Base-by-base conservation (phyloP, 306 rosid species). In the Boehmeria nivea region DNA sequence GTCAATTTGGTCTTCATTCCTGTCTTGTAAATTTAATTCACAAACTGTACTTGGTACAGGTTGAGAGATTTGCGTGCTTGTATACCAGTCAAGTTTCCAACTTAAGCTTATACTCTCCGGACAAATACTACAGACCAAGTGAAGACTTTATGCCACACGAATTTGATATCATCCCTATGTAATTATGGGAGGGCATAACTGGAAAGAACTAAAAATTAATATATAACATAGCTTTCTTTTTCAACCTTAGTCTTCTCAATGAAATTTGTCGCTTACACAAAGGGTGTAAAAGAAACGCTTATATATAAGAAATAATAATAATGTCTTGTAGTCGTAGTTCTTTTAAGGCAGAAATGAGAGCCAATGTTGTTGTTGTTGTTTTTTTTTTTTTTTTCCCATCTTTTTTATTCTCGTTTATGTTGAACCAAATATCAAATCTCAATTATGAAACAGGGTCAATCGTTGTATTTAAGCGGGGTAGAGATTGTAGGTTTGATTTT, bases 131-230 rank as follows among this genome's bases (percentile, higher is more conserved):
- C 81, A 75, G 96, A 67, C 95, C 99, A 48, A 83, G 89, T 72
- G 99, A 87, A 78, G 99, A 93, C 73, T 85, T 75, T 55, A 85
- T 93, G 99, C 90, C 89, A 54, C 99, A 93, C 66, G 99, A 91
- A 61, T 87, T 76, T 19, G 88, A 81, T 56, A 83, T 87, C 42
- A 43, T 87, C 60, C 72, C 85, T 44, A 55, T 82, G 52, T 74
- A 73, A 86, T 57, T 52, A 28, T 6, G 19, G 56, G 54, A 53
- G 25, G 43, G 34, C 54, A 9, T 13, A 18, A 20, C 23, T 14
- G 2, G n/a, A 47, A 40, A 57, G 17, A 40, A n/a, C 3, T n/a
- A 15, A 44, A 21, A 20, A 36, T 19, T 28, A 25, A 16, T 20
- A 25, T 8, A 51, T 14, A 5, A 18, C 3, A 33, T 8, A 33